These are phyloP conservation scores for Nemania abortiva DNA, from an alignment of 2,329 filamentous ascomycete species.

Conservation along the genomic window DNA sequence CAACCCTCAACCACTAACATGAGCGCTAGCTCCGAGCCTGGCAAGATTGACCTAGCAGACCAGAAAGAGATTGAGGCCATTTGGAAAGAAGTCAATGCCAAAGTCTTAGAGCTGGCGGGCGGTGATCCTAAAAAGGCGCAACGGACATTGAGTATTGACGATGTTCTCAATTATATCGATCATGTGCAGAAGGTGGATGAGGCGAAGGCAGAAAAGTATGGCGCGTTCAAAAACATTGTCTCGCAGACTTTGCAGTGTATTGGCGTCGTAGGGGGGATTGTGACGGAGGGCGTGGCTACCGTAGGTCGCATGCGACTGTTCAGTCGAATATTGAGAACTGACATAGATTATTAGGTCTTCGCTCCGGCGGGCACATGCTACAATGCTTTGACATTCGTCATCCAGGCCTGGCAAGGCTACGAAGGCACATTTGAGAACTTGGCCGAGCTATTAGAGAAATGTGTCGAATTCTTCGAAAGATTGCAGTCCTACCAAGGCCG, in stretches of 20 bases:
- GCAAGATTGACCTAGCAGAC: conserved; percentile 45
- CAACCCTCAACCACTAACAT: conserved; percentile 41
- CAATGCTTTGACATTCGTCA: conserved; percentile 54
- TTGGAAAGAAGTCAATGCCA: conserved; percentile 52
- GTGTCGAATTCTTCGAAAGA: conserved; percentile 52
- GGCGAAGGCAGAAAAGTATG: conserved; percentile 49
- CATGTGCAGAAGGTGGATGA: conserved; percentile 45
- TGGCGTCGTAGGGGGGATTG: conserved; percentile 52
- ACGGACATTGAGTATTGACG: conserved; percentile 47
- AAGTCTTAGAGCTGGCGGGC: conserved; percentile 52
- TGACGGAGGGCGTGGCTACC: conserved; percentile 48
- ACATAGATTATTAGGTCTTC: conserved; percentile 48
- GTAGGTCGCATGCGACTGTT: conserved; percentile 24
- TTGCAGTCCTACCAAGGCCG: conserved; percentile 50
- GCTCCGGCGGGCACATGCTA: conserved; percentile 53
- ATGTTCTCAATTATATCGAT: conserved; percentile 50
- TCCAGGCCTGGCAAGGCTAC: conserved; percentile 53
- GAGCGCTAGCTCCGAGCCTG: conserved; percentile 39
- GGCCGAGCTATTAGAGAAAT: conserved; percentile 50
- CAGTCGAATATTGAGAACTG: background rate
- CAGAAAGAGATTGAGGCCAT: conserved; percentile 51
- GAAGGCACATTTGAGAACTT: conserved; percentile 53
- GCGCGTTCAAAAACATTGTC: conserved; percentile 47
- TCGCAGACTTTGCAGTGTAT: conserved; percentile 52
- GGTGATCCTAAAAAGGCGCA: conserved; percentile 47